Percentiles rank a stretch among this genome's conserved stretches.
Evolutionary conservation across 192 early-diverging fungal genomes (phyloP).

Genomic region (Spizellomyces punctatus): DNA sequence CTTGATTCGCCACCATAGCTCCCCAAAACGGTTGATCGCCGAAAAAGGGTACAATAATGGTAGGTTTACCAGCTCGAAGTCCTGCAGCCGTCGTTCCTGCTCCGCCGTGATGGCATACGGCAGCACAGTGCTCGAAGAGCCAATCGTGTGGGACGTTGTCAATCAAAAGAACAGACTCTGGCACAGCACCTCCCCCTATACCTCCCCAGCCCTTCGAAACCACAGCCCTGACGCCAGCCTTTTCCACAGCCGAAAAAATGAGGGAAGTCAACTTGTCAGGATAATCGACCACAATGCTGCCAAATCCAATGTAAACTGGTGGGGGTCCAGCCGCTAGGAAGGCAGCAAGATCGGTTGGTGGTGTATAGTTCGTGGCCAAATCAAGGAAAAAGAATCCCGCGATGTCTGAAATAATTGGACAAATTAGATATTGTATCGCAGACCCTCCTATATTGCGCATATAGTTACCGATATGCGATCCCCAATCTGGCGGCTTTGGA

Average conservation of each 20-base stretch:
- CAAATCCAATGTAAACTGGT: constrained; percentile 76
- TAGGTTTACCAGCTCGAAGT: constrained; percentile 71
- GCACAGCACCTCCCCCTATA: constrained; percentile 35
- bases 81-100: constrained; percentile 77
- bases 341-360: constrained; percentile 50
- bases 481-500: constrained; percentile 12
- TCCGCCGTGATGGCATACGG: constrained; percentile 78
- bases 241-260: constrained; percentile 66
- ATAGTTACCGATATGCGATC: constrained; percentile 31
- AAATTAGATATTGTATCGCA: too few species aligned
- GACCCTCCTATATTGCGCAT: constrained; percentile 4
- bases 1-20: constrained; percentile 4
- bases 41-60: constrained; percentile 70
- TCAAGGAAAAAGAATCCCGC: constrained; percentile 79
- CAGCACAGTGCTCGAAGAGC: constrained; percentile 67
- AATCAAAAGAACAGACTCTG: constrained; percentile 4
- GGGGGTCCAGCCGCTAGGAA: constrained; percentile 52
- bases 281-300: constrained; percentile 74
- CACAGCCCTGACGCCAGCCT: constrained; percentile 67
- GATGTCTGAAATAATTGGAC: constrained; percentile 52
- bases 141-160: constrained; percentile 12
- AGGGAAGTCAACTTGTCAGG: constrained; percentile 61
- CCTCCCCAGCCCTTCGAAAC: constrained; percentile 76
- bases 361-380: constrained; percentile 64
- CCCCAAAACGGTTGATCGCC: constrained; percentile 68